phyloP scores from a whole-genome alignment of 768 basidiomycete species.

The Termitomyces sp. region DNA sequence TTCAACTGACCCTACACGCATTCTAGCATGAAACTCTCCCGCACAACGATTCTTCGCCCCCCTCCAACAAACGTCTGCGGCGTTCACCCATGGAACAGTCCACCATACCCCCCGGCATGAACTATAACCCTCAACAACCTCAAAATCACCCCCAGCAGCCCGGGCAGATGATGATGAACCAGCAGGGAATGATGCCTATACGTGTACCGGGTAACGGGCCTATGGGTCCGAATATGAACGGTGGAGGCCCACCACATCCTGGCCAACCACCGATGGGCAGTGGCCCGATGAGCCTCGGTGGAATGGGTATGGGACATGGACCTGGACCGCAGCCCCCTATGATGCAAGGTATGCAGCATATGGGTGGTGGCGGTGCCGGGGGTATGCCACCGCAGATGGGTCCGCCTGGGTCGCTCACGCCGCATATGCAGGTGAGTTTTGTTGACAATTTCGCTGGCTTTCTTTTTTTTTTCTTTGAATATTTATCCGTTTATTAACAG shows the following conservation, averaged over 20 bases:
- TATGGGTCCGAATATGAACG: constrained; percentile 31
- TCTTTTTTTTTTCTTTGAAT: not conserved
- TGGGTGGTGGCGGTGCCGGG: constrained; percentile 17
- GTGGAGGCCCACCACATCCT: constrained; percentile 15
- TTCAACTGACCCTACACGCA: not conserved
- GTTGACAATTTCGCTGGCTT: not conserved
- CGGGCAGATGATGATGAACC: constrained; percentile 27
- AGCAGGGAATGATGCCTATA: constrained; percentile 36
- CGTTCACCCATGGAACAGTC: constrained; percentile 49
- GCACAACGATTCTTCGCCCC: constrained; percentile 53
- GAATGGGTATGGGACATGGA: constrained; percentile 18
- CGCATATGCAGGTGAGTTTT: constrained; percentile 34
- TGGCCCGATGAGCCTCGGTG: constrained; percentile 20
- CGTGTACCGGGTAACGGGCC: constrained; percentile 22
- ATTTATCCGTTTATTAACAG: constrained; percentile 3
- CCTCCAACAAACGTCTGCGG: constrained; percentile 51
- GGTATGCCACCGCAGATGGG: constrained; percentile 38
- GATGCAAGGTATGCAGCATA: constrained; percentile 17
- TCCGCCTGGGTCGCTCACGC: constrained; percentile 33
- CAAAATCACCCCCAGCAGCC: constrained; percentile 32
- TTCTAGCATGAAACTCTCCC: constrained; percentile 44
- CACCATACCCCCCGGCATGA: constrained; percentile 27
- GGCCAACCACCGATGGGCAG: constrained; percentile 25
- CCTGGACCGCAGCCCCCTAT: constrained; percentile 18
- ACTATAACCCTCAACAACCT: constrained; percentile 20